These are phyloP conservation scores for Apophysomyces variabilis DNA, from an alignment of 371 early-diverging fungal genomes.

Conservation along the genomic window DNA sequence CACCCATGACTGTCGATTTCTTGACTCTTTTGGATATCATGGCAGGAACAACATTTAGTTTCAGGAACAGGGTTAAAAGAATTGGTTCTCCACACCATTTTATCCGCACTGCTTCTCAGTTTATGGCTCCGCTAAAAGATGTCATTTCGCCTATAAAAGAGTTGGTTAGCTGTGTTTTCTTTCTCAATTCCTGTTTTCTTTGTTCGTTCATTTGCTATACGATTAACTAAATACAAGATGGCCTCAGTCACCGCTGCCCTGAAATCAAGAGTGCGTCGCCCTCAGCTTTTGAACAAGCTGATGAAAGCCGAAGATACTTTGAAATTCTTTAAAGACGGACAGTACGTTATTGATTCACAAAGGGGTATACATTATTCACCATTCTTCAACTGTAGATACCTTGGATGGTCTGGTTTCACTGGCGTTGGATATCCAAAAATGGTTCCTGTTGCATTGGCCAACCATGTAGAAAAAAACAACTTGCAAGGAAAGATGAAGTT, in stretches of 20 bases:
- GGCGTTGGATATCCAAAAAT: slow-evolving; percentile 62
- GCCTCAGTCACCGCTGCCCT: slow-evolving; percentile 49
- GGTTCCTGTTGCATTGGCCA: slow-evolving; percentile 54
- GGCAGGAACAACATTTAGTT: not conserved
- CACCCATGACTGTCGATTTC: too few species aligned
- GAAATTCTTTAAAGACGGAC: slow-evolving; percentile 53
- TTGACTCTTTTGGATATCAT: not conserved
- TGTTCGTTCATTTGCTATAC: slow-evolving; percentile 10
- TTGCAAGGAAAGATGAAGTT: slow-evolving; percentile 59
- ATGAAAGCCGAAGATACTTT: slow-evolving; percentile 53
- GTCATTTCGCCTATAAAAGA: slow-evolving; percentile 13
- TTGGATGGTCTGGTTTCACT: slow-evolving; percentile 59
- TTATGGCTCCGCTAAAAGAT: slow-evolving; percentile 13
- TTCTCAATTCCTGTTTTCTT: slow-evolving; percentile 14
- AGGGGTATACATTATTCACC: not conserved
- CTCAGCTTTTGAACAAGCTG: slow-evolving; percentile 48
- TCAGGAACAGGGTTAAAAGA: slow-evolving; percentile 12
- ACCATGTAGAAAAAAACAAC: slow-evolving; percentile 57
- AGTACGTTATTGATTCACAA: slow-evolving; percentile 36
- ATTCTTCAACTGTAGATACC: slow-evolving; percentile 28
- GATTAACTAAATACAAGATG: slow-evolving; percentile 24
- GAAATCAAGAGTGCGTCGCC: slow-evolving; percentile 55
- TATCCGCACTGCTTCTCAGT: slow-evolving; percentile 10
- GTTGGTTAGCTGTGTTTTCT: not conserved
- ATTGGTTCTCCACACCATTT: slow-evolving; percentile 11